Conservation (phyloP, 1,284 basidiomycete species). For the Athelia sp. region DNA sequence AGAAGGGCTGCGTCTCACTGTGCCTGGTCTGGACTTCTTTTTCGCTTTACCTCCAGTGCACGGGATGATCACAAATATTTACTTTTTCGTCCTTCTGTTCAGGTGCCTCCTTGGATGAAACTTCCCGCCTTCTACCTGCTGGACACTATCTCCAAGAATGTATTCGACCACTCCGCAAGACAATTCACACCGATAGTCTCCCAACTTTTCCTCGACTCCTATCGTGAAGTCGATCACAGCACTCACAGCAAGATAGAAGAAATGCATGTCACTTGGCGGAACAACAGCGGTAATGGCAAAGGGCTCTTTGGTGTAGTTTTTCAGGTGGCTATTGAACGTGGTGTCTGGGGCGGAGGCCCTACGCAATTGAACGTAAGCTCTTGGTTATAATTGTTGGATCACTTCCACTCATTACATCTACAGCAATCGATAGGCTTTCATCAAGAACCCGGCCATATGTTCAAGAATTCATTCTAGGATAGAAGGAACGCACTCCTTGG, state of each 20-base stretch:
- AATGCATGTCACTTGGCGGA: constrained; percentile 90
- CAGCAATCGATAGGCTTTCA: constrained; percentile 22
- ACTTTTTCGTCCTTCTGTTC: constrained; percentile 18
- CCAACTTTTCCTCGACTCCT: constrained; percentile 79
- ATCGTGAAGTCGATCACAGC: constrained; percentile 75
- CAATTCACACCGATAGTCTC: constrained; percentile 76
- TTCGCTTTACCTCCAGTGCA: constrained; percentile 27
- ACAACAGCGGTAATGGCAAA: constrained; percentile 71
- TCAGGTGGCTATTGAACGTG: constrained; percentile 73
- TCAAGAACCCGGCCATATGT: constrained; percentile 40
- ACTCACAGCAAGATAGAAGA: constrained; percentile 94
- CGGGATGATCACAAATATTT: constrained; percentile 65
- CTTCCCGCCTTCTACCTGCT: constrained; percentile 93
- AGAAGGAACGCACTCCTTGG: constrained; percentile 67
- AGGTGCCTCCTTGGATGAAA: constrained; percentile 92
- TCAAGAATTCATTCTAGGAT: constrained; percentile 72
- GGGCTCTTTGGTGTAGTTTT: constrained; percentile 78
- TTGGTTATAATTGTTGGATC: constrained; percentile 5
- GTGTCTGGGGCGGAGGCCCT: constrained; percentile 60
- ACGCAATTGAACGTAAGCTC: constrained; percentile 28
- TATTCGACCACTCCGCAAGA: constrained; percentile 84
- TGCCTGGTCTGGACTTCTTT: no score
- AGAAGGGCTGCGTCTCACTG: no score
- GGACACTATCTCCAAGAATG: constrained; percentile 95
- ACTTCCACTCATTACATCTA: constrained; percentile 1